Evolutionary conservation across 768 basidiomycete genomes (phyloP), one percentile per base, ranked within the genome.

Genomic region (Trametes punicea): DNA sequence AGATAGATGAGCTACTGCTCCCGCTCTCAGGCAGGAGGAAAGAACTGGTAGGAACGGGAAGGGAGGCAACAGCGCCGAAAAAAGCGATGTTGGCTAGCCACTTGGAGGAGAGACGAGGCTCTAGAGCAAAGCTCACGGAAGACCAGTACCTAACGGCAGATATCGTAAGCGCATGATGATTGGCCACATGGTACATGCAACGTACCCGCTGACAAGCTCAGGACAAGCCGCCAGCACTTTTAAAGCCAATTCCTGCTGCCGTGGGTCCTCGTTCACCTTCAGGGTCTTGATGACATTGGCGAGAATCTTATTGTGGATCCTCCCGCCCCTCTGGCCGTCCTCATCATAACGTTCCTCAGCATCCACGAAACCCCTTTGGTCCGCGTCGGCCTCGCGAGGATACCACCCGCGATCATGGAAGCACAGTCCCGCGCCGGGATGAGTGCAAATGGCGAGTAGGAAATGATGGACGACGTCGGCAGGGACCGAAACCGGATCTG

Each of bases 391-490:
- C 58, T 87, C 86, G 2, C 90, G 83, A 3, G 84, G 84, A 63
- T 97, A 98, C 94, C 94, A 98, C 2, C 94, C 94, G 7, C 82
- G 78, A 64, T 95, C 92, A 48, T 75, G 82, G 72, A 96, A 97
- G 65, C 94, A 98, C 13, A 97, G 77, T 0, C 94, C 94, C 11
- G 76, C 72, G 0, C 94, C 93, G 0, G 91, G 89, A 23, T 81
- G 82, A 0, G 90, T 88, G 63, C 88, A 90, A 27, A 93, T 82
- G 2, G 87, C 88, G 25, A 95, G 80, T 10, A 97, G 73, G 69
- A 97, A 98, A 63, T 94, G 92, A 57, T 93, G 90, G 0, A 81
- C 85, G 3, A 96, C 77, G 60, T 95, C 86, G 1, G 88, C 92
- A 9, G 85, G 87, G 18, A 85, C 69, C 41, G 83, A 73, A 15